Evolutionary conservation across 768 basidiomycete species (phyloP).

Genomic region (Podaxis carcinomalis): DNA sequence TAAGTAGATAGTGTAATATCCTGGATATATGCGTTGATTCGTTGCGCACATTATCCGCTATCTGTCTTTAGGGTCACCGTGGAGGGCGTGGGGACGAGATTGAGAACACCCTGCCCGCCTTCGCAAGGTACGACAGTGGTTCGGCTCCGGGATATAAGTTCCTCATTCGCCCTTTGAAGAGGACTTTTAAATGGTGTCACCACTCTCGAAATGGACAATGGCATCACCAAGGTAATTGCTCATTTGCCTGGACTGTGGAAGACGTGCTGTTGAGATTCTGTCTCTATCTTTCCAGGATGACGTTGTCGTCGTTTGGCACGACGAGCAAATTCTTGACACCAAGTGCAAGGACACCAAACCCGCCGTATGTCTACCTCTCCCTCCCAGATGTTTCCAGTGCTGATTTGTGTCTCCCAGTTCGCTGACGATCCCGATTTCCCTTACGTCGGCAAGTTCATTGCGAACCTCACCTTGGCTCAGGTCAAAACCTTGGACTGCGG

Average conservation of each 20-base stretch:
- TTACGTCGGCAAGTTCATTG: constrained; percentile 73
- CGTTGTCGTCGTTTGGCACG: constrained; percentile 77
- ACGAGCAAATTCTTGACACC: constrained; percentile 53
- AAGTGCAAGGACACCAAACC: constrained; percentile 73
- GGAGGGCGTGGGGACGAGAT: constrained; percentile 73
- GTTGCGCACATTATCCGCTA: neutral
- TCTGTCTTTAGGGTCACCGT: constrained; percentile 55
- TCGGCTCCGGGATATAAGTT: neutral
- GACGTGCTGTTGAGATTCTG: neutral
- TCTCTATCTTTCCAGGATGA: constrained; percentile 51
- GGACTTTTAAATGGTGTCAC: constrained; percentile 72
- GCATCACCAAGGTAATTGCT: constrained; percentile 56
- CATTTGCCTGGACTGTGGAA: neutral
- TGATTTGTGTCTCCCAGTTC: constrained; percentile 32
- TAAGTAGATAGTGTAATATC: neutral
- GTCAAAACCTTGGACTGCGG: constrained; percentile 81
- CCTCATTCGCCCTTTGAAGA: constrained; percentile 32
- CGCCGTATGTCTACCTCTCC: constrained; percentile 35
- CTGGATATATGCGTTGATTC: neutral
- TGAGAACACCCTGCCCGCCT: constrained; percentile 70
- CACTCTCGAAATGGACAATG: constrained; percentile 77
- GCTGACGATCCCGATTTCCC: constrained; percentile 59
- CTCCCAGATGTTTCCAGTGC: neutral
- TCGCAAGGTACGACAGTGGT: constrained; percentile 60
- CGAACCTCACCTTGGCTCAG: constrained; percentile 76